These are phyloP conservation scores for Polygonum maritimum DNA, from an alignment of 148 eudicot species.

Conservation along the genomic window DNA sequence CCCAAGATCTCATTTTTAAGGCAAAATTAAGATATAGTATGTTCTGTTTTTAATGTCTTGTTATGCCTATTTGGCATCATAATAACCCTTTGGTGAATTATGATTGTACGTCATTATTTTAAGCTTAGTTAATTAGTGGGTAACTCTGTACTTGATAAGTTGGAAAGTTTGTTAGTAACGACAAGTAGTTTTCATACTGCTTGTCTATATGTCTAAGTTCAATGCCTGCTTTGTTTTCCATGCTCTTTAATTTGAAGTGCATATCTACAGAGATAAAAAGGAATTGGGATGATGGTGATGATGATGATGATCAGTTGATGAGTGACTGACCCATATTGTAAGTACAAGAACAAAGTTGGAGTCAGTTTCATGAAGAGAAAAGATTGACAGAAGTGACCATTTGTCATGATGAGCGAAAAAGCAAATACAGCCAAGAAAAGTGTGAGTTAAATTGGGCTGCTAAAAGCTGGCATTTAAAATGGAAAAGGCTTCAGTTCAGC, in stretches of 20 bases:
- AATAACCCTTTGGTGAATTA: background rate
- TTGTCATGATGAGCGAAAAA: background rate
- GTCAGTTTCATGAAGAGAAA: background rate
- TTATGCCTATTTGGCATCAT: background rate
- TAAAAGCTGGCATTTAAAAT: too few relatives aligned
- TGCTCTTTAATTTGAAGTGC: background rate
- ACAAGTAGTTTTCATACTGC: slow-evolving; percentile 5
- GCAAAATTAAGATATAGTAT: background rate
- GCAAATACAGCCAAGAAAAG: background rate
- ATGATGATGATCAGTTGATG: background rate
- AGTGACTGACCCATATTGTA: background rate
- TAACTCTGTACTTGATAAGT: background rate
- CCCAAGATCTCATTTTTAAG: background rate
- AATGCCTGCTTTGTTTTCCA: background rate
- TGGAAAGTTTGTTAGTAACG: background rate
- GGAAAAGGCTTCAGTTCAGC: too few relatives aligned
- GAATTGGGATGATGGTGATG: background rate
- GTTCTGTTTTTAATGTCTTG: background rate
- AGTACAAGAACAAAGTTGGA: slow-evolving; percentile 5
- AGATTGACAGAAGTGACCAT: background rate
- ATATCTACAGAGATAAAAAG: background rate
- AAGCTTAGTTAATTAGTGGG: background rate
- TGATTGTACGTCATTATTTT: background rate
- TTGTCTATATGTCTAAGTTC: background rate
- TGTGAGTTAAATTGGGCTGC: too few relatives aligned